phyloP scores from a whole-genome alignment of 257 asterid genomes.

The Salvia miltiorrhiza region DNA sequence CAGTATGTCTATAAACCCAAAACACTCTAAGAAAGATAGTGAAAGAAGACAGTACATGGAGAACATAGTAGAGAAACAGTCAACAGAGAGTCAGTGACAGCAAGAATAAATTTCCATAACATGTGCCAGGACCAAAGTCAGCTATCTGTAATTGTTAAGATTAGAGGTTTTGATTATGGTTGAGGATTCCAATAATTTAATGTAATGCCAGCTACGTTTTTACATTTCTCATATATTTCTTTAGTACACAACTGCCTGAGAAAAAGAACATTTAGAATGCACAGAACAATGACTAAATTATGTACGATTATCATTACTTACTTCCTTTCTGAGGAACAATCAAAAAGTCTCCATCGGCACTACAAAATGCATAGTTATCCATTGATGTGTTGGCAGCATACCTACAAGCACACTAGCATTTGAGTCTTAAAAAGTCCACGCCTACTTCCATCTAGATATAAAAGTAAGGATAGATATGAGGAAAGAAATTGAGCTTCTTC shows the following conservation, averaged over 20 bases:
- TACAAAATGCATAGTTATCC: slow-evolving; percentile 90
- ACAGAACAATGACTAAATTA: slow-evolving; percentile 1
- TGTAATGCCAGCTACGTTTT: not conserved
- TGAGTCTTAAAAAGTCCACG: slow-evolving; percentile 13
- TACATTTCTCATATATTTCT: not conserved
- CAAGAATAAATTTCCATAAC: not conserved
- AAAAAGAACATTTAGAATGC: not conserved
- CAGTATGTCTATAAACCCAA: not conserved
- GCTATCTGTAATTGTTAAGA: not conserved
- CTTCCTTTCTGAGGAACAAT: slow-evolving; percentile 96
- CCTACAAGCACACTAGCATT: slow-evolving; percentile 40
- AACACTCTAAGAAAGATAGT: not conserved
- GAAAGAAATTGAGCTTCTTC: not conserved
- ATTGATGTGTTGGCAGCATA: slow-evolving; percentile 84
- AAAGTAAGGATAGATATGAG: not conserved
- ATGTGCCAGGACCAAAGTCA: not conserved
- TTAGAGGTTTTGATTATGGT: not conserved
- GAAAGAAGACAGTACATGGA: not conserved
- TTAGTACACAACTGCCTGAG: not conserved
- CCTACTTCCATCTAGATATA: not conserved
- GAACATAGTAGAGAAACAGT: not conserved
- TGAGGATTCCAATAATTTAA: not conserved
- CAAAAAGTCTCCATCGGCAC: slow-evolving; percentile 96
- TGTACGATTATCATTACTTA: slow-evolving; percentile 39
- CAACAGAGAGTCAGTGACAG: no score